Evolutionary conservation across 2,329 filamentous ascomycete species (phyloP).

Genomic region (Colletotrichum sp.): DNA sequence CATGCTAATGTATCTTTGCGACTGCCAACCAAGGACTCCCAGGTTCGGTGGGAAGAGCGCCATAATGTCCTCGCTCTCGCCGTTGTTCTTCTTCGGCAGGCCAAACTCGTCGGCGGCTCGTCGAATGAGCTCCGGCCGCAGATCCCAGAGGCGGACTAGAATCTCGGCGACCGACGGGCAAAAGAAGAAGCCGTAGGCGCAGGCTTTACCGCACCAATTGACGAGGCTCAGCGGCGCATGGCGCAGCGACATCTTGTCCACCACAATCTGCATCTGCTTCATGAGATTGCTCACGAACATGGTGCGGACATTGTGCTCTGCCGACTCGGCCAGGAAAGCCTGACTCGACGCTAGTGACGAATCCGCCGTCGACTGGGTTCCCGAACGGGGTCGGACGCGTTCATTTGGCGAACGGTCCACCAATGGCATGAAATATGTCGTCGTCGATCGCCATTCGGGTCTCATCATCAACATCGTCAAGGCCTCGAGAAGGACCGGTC

Average conservation of each 20-base stretch:
- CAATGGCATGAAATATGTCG: slow-evolving; percentile 69
- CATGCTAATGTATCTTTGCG: slow-evolving; percentile 52
- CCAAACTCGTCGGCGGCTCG: slow-evolving; percentile 74
- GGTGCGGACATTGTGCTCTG: slow-evolving; percentile 86
- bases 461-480: slow-evolving; percentile 85
- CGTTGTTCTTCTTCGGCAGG: slow-evolving; percentile 59
- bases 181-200: slow-evolving; percentile 93
- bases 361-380: slow-evolving; percentile 53
- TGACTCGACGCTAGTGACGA: slow-evolving; percentile 74
- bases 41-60: slow-evolving; percentile 73
- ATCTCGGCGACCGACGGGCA: slow-evolving; percentile 86
- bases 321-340: slow-evolving; percentile 65
- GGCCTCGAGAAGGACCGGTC: slow-evolving; percentile 80
- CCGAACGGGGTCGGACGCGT: slow-evolving; percentile 47
- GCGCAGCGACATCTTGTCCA: slow-evolving; percentile 85
- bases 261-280: slow-evolving; percentile 84
- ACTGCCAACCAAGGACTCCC: slow-evolving; percentile 61
- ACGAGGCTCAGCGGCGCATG: slow-evolving; percentile 72
- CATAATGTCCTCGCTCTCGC: slow-evolving; percentile 69
- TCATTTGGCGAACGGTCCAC: slow-evolving; percentile 58
- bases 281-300: slow-evolving; percentile 85
- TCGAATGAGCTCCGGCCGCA: slow-evolving; percentile 71
- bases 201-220: slow-evolving; percentile 87
- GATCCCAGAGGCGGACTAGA: slow-evolving; percentile 80
- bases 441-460: slow-evolving; percentile 82